A percentile compares a stretch with the other conserved stretches of the same genome.
phyloP scores from a whole-genome alignment of 169 alveolate species.

The Cryptosporidium sp. region DNA sequence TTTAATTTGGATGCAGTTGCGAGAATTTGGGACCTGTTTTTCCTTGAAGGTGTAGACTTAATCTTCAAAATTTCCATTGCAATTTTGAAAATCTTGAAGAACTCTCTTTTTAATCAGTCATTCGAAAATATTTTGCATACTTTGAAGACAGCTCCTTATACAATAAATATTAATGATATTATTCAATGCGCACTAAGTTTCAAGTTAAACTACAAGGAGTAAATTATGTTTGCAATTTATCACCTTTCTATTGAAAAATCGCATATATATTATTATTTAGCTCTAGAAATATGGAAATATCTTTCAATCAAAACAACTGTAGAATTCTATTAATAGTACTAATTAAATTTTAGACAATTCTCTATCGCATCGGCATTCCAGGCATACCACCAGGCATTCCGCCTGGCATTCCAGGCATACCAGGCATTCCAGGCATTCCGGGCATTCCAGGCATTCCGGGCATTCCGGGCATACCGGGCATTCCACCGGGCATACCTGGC shows the following conservation, averaged over 20 bases:
- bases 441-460: conserved; percentile 53
- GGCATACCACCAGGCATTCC: too few relatives aligned
- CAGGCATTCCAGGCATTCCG: conserved; percentile 9
- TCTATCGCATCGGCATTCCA: conserved; percentile 17
- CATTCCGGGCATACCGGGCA: conserved; percentile 30
- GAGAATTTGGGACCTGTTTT: conserved; percentile 91
- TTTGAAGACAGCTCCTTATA: conserved; percentile 74
- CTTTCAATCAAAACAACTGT: not conserved
- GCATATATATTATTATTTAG: not conserved
- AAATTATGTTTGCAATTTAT: not conserved
- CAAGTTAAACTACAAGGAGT: conserved; percentile 66
- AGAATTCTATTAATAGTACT: not conserved
- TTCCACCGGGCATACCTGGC: conserved; percentile 62
- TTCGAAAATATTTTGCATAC: conserved; percentile 71
- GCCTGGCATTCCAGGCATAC: conserved; percentile 27
- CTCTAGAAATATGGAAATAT: not conserved
- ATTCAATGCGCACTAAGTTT: conserved; percentile 78
- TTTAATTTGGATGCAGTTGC: conserved; percentile 84
- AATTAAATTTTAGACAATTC: not conserved
- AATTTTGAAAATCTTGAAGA: conserved; percentile 84
- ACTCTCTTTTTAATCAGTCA: conserved; percentile 72
- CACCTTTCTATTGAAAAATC: not conserved
- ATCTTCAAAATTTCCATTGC: conserved; percentile 90
- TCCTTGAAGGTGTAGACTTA: conserved; percentile 88
- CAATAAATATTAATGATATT: conserved; percentile 70